Base-by-base conservation (phyloP, 1,284 basidiomycete genomes). In the Sphagnurus paluster region DNA sequence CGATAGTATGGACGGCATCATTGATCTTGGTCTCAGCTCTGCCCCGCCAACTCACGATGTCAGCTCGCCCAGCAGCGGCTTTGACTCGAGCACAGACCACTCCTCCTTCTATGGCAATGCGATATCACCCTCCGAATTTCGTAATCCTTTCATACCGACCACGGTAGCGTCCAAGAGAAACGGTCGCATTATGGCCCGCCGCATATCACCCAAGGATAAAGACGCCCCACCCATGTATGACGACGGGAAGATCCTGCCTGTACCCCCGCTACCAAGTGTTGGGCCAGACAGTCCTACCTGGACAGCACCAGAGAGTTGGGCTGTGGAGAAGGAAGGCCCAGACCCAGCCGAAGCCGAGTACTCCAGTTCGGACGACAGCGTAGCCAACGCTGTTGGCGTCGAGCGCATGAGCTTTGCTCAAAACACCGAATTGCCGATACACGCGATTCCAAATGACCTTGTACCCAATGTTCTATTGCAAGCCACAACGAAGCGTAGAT, bases 1-100 rank as follows among this genome's bases (percentile, higher is more conserved):
- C 33, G 79, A 87, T 24, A 74, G 83, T 48, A 91, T 97, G 77
- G 87, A 90, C 39, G 93, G 89, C 23, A 91, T 96, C 61, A 74
- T 96, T 54, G 76, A 92, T 63, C 65, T 69, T 14, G 49, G 54
- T 7, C 55, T 70, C 55, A 10, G 64, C 58, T 19, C 64, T 52
- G 50, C 50, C 29, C 44, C 52, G 11, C 44, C 52, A 10, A 54
- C 48, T 29, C 50, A 57, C 37, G 62, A 65, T 19, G 59, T 66
- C 24, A 74, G 66, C 51, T 74, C 76, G 0, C 71, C 74, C 2
- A 69, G 69, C 38, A 70, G 68, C 33, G 69, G 61, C 4, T 64
- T 69, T 30, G 62, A 63, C 5, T 56, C 65, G 1, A 60, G 56
- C 38, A 58, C 69, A 3, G 67, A 69, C 21, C 58, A 67, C 40